phyloP scores from a whole-genome alignment of 352 stramenopile species.

The Ophiocytium majus region DNA sequence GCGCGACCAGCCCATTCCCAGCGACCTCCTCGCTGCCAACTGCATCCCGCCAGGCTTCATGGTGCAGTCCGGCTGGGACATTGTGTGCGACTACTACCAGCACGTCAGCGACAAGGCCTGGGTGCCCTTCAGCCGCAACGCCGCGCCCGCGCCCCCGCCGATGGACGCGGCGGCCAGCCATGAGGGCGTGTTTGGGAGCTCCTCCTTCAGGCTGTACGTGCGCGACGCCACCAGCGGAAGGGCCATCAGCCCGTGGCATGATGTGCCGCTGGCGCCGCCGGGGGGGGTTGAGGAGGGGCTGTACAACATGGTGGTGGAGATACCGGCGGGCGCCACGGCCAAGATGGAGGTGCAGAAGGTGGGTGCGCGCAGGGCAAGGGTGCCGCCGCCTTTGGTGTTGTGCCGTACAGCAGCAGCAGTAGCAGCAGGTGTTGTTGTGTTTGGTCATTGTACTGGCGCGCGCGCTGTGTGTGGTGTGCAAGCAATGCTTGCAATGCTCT shows the following conservation, averaged over 20 bases:
- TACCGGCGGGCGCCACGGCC: conserved; percentile 83
- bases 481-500: no score
- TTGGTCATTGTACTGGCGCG: no score
- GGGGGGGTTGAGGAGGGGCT: conserved; percentile 64
- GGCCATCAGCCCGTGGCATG: conserved; percentile 91
- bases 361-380: no score
- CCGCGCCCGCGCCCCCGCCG: conserved; percentile 57
- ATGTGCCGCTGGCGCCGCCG: conserved; percentile 78
- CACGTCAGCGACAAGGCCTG: conserved; percentile 24
- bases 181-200: conserved; percentile 69
- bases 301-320: conserved; percentile 98
- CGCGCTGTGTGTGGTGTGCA: no score
- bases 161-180: conserved; percentile 72
- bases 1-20: conserved; percentile 69
- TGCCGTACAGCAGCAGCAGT: no score
- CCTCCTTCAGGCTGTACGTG: conserved; percentile 68
- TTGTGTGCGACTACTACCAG: conserved; percentile 97
- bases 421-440: no score
- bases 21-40: conserved; percentile 75
- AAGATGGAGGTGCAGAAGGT: conserved; percentile 99
- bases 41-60: conserved; percentile 97
- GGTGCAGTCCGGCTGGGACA: conserved; percentile 94
- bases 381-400: no score
- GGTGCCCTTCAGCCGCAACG: conserved; percentile 58
- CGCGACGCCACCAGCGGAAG: conserved; percentile 61